Evolutionary conservation across 768 basidiomycete genomes (phyloP), one percentile per base, ranked within the genome.

Genomic region (Calocera cornea): DNA sequence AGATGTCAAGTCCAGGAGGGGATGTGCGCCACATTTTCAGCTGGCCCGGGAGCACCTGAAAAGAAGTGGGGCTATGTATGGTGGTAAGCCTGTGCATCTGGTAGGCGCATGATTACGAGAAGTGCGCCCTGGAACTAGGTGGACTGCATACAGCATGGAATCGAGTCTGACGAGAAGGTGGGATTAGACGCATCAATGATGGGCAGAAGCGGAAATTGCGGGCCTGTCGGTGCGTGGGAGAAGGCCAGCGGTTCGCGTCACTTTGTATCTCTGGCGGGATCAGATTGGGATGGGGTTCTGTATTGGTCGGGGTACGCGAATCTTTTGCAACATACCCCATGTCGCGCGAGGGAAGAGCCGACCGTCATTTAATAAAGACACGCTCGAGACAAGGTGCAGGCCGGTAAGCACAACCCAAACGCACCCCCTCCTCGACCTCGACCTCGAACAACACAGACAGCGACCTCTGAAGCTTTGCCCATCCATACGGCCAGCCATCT

Each of bases 21-120:
- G 10, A 11, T 33, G 54, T 60, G 54, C 54, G 54, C 54, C 54
- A 60, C 54, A 60, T 60, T 60, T 60, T 60, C 54, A 60, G 54
- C 14, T 60, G 54, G 16, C 44, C 27, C 54, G 14, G 24, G 54
- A 10, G 54, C 54, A 60, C 19, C 16, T 60, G 54, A 60, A 60
- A 60, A 33, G 54, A 60, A 60, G 54, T 3, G 24, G 10, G 14
- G 54, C 8, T 27, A 8, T 14, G 54, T 11, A 31, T 7, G 54
- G 54, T 47, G 44, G 8, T 27, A 19, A 60, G 54, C 54, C 54
- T 60, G 54, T 47, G 27, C 54, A 60, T 60, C 54, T 60, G 40
- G 16, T 47, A 47, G 11, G 54, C 54, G 54, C 54, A 60, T 60
- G 54, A 60, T 60, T 60, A 60, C 54, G 27, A 16, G 24, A 47